These are phyloP conservation scores for Xylariaceae sp. DNA, from an alignment of 2,329 filamentous ascomycete species.

Conservation along the genomic window DNA sequence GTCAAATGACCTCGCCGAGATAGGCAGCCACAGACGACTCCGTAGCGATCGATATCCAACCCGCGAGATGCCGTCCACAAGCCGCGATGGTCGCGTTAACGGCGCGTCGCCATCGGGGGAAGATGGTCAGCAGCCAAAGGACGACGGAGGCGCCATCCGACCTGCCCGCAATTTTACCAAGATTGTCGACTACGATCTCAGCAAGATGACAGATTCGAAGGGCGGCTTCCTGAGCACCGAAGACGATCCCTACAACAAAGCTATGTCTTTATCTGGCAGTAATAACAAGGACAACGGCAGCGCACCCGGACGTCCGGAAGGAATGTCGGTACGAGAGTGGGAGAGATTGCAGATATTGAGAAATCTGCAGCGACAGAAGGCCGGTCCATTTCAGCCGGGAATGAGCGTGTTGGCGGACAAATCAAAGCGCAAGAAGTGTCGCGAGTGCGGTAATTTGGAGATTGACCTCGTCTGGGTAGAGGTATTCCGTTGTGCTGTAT, in stretches of 20 bases:
- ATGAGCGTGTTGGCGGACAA: conserved; percentile 67
- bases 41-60: conserved; percentile 54
- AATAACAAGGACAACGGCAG: background rate
- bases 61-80: conserved; percentile 46
- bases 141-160: conserved; percentile 46
- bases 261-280: conserved; percentile 51
- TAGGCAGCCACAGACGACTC: conserved; percentile 58
- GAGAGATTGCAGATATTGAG: conserved; percentile 73
- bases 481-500: conserved; percentile 69
- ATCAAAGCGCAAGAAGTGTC: conserved; percentile 65
- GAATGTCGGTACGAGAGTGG: conserved; percentile 91
- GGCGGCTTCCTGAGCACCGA: conserved; percentile 88
- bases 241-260: conserved; percentile 86
- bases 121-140: conserved; percentile 20
- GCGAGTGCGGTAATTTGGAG: conserved; percentile 76
- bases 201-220: conserved; percentile 96
- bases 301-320: conserved; percentile 56
- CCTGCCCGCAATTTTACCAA: conserved; percentile 85
- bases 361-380: conserved; percentile 65
- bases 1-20: conserved; percentile 53
- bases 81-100: conserved; percentile 60
- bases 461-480: conserved; percentile 96
- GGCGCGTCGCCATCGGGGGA: conserved; percentile 30
- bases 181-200: conserved; percentile 97
- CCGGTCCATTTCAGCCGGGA: conserved; percentile 82